Evolutionary conservation across 306 rosid genomes (phyloP), one percentile per base, ranked within the genome.

Genomic region (Cajanus cajan): DNA sequence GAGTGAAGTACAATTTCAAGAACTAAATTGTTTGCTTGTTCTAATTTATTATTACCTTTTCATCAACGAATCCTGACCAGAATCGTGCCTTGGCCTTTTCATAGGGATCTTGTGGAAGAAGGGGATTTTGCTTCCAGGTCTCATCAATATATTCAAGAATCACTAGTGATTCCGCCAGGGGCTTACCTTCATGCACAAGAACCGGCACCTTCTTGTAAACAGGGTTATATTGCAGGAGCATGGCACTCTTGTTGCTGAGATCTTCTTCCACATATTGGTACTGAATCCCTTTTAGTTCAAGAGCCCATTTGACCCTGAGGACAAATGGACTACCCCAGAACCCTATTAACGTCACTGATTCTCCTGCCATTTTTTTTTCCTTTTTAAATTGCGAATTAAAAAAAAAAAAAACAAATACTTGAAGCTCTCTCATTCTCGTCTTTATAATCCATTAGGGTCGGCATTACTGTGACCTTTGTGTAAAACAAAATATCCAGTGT

Each of bases 111-210:
- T 43, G 55, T 21, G 90, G 83, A 63, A 88, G 87, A 75, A 86
- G 81, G 19, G 86, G 83, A 71, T 80, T 82, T 22, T 74, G 88
- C 65, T 78, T 80, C 87, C 88, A 84, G 11, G 74, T 76, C 63
- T 88, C 90, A 4, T 84, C 88, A 8, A 86, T 80, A 80, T 82
- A 88, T 71, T 86, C 84, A 25, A 86, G 45, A 54, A 84, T 86
- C 41, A 84, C 43, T 8, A 80, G 86, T 19, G 90, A 89, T 85
- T 89, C 90, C 0, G 74, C 78, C 6, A 82, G 3, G 52, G 90
- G 75, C 78, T 82, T 89, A 7, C 84, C 90, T 0, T 71, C 58
- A 55, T 84, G 92, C 10, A 82, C 85, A 68, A 86, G 85, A 66
- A 88, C 87, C 4, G 90, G 92, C 25, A 84, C 9, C 67, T 84